phyloP scores from a whole-genome alignment of 495 filamentous ascomycete genomes.

The Pyrenopolyporus hunteri region DNA sequence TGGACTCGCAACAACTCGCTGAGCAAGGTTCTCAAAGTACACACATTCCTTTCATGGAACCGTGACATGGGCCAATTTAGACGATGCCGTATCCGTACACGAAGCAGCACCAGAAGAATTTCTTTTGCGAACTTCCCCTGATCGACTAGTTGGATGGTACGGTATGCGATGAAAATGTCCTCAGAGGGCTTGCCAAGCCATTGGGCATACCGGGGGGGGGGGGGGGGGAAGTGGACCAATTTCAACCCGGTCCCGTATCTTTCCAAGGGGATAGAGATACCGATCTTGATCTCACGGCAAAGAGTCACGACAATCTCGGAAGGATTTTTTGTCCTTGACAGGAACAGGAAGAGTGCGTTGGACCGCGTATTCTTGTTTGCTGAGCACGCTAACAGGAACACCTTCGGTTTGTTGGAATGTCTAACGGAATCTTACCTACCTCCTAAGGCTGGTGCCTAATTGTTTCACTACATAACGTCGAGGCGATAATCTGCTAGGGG shows the following conservation, averaged over 20 bases:
- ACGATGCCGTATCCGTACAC: neutral
- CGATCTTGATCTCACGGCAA: conserved; percentile 31
- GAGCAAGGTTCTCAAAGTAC: neutral
- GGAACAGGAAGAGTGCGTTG: conserved; percentile 15
- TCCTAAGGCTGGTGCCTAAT: too few species aligned
- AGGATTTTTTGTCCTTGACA: conserved; percentile 30
- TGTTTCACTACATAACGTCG: too few species aligned
- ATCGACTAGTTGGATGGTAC: neutral
- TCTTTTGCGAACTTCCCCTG: neutral
- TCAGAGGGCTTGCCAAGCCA: conserved; percentile 2
- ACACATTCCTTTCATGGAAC: neutral
- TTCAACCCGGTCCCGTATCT: conserved; percentile 16
- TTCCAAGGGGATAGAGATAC: neutral
- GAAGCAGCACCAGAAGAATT: conserved; percentile 6
- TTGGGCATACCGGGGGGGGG: neutral
- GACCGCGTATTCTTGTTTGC: neutral
- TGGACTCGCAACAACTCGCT: conserved; percentile 9
- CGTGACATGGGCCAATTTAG: conserved; percentile 19
- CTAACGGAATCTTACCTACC: too few species aligned
- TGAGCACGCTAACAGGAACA: neutral
- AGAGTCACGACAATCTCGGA: conserved; percentile 7
- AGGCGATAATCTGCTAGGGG: neutral
- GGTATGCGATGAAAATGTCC: conserved; percentile 6
- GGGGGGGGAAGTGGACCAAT: conserved; percentile 8
- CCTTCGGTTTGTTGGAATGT: too few species aligned